Evolutionary conservation across 768 basidiomycete species (phyloP), one percentile per base, ranked within the genome.

Genomic region (Sporobolomyces phaffii): DNA sequence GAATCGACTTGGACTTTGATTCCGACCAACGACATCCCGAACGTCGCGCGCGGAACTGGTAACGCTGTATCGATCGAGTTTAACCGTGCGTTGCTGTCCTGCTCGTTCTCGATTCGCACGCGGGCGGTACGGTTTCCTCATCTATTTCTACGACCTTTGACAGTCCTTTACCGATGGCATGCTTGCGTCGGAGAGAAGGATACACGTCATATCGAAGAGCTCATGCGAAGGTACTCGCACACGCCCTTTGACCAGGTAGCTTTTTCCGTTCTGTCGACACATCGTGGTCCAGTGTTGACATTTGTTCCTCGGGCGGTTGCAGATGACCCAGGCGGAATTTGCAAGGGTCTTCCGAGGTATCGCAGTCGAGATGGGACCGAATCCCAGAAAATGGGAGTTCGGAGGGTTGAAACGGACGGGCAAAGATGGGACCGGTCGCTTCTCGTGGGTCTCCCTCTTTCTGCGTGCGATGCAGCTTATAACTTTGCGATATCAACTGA

Each of bases 151-250:
- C n/a, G n/a, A n/a, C 31, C 17, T 40, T 10, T 20, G 24, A 49
- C 29, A 54, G 47, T 53, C 18, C 54, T 68, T 49, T 68, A 68
- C 56, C 60, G 60, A 26, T 68, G 77, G 78, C 80, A 77, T 63
- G 74, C 75, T 5, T 74, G 72, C 43, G 76, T 77, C 26, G 77
- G 77, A 7, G 36, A 61, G 45, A 52, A 69, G 20, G 77, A 78
- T 68, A 74, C 78, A 43, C 3, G 69, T 14, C 80, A 78, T 77
- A 74, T 77, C 18, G 75, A 78, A 51, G 67, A 72, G 26, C 76
- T 84, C n/a, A 84, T 89, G 75, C 31, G 47, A 24, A 22, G 69
- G n/a, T 68, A 75, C 61, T 29, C 73, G 51, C 59, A 34, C 17
- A 63, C 44, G 34, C 54, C 60, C 9, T 53, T 60, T 41, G 57